Percentiles rank a stretch among this genome's conserved stretches.
These are phyloP conservation scores for Boletus speciosus DNA, from an alignment of 768 basidiomycete species.

Conservation along the genomic window DNA sequence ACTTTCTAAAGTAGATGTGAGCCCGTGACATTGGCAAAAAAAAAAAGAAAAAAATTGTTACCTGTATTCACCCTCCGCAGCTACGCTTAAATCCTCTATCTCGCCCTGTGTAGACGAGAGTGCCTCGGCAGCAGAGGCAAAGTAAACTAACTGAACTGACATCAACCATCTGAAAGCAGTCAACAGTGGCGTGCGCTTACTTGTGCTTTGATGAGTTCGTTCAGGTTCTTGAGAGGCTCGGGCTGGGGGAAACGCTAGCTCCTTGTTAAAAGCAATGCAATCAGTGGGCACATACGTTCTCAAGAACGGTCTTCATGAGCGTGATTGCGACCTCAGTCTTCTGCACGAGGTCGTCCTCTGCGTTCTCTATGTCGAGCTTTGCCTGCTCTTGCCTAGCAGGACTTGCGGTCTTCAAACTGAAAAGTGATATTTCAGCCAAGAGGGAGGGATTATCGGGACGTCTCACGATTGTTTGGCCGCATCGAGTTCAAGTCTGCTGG, in stretches of 20 bases:
- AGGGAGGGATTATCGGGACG: neutral
- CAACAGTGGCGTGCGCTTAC: constrained; percentile 31
- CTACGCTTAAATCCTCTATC: constrained; percentile 88
- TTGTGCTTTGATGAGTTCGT: constrained; percentile 89
- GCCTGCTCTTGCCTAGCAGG: constrained; percentile 88
- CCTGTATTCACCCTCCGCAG: constrained; percentile 95
- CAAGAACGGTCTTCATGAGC: constrained; percentile 96
- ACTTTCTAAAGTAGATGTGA: constrained; percentile 53
- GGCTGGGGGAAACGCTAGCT: constrained; percentile 52
- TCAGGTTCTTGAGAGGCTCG: constrained; percentile 92
- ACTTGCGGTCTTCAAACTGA: constrained; percentile 73
- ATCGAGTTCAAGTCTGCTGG: constrained; percentile 84
- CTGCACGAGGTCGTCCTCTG: constrained; percentile 94
- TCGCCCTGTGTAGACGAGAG: constrained; percentile 83
- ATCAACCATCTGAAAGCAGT: constrained; percentile 2
- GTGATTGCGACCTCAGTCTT: constrained; percentile 97
- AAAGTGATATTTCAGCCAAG: neutral
- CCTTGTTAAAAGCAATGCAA: neutral
- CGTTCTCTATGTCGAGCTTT: constrained; percentile 86
- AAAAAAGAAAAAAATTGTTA: constrained; percentile 26
- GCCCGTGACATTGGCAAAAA: neutral
- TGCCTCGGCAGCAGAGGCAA: constrained; percentile 74
- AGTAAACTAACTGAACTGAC: constrained; percentile 56
- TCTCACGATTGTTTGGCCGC: constrained; percentile 83
- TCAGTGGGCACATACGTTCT: constrained; percentile 66